These are phyloP conservation scores for Boletus calvinii DNA, from an alignment of 1,284 basidiomycete species.

Conservation along the genomic window DNA sequence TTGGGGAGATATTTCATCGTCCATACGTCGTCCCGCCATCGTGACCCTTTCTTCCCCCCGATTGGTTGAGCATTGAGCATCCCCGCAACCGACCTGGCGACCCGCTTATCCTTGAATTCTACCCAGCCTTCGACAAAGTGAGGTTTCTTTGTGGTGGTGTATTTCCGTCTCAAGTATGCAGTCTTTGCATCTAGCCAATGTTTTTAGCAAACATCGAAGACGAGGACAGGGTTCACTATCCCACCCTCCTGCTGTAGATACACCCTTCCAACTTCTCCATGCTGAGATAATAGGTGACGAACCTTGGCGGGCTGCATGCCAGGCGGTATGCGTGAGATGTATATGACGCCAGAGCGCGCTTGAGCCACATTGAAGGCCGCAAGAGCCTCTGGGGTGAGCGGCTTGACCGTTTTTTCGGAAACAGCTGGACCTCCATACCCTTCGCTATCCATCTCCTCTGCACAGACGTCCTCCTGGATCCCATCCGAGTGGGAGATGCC, in stretches of 20 bases:
- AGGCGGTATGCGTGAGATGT: slow-evolving; percentile 96
- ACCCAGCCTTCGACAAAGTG: slow-evolving; percentile 98
- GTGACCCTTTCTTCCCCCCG: slow-evolving; percentile 88
- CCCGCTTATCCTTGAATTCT: slow-evolving; percentile 92
- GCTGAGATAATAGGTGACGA: slow-evolving; percentile 84
- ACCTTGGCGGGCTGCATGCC: slow-evolving; percentile 98
- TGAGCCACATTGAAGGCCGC: slow-evolving; percentile 69
- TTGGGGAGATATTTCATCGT: slow-evolving; percentile 98
- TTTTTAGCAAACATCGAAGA: slow-evolving; percentile 10
- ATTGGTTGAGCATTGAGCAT: slow-evolving; percentile 97
- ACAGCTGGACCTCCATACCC: slow-evolving; percentile 53
- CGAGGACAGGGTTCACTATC: slow-evolving; percentile 26
- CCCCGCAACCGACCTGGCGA: slow-evolving; percentile 87
- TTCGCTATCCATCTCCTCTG: slow-evolving; percentile 43
- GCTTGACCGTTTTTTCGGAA: slow-evolving; percentile 55
- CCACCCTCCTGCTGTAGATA: slow-evolving; percentile 85
- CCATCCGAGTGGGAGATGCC: slow-evolving; percentile 2
- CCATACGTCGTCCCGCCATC: slow-evolving; percentile 98
- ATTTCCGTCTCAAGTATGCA: slow-evolving; percentile 73
- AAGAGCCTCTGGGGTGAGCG: slow-evolving; percentile 68
- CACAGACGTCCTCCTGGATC: slow-evolving; percentile 3
- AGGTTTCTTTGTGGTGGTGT: slow-evolving; percentile 77
- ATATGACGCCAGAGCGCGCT: slow-evolving; percentile 81
- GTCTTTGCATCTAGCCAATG: slow-evolving; percentile 65
- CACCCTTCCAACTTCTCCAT: slow-evolving; percentile 84